Conservation (phyloP, 345 rosid genomes). For the Brassica carinata region DNA sequence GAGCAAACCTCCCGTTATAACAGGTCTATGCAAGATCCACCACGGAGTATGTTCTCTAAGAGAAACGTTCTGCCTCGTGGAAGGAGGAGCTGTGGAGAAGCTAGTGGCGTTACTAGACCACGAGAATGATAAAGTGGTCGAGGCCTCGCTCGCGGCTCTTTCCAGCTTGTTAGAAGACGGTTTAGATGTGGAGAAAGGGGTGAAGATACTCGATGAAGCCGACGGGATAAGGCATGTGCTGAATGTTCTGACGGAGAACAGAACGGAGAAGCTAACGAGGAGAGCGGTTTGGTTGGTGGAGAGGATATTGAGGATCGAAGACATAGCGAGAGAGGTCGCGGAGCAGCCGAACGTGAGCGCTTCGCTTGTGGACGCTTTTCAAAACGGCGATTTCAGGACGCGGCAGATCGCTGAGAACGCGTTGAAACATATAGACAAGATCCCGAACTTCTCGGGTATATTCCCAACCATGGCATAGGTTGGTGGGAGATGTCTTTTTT, state of each 20-base stretch:
- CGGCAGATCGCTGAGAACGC: background rate
- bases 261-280: conserved; percentile 59
- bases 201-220: conserved; percentile 52
- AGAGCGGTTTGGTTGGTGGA: conserved; percentile 86
- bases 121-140: conserved; percentile 80
- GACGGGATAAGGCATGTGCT: conserved; percentile 57
- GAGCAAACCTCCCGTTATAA: conserved; percentile 60
- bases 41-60: conserved; percentile 73
- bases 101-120: conserved; percentile 68
- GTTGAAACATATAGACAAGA: background rate
- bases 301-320: conserved; percentile 75
- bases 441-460: background rate
- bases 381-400: background rate
- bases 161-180: conserved; percentile 76
- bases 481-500: background rate
- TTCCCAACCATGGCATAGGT: conserved; percentile 51
- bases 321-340: conserved; percentile 74
- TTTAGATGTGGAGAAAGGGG: conserved; percentile 66
- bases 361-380: conserved; percentile 50
- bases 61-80: conserved; percentile 79
- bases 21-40: conserved; percentile 78
- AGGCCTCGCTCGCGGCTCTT: conserved; percentile 76
- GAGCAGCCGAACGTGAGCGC: conserved; percentile 57
- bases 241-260: conserved; percentile 55
- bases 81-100: conserved; percentile 72